Evolutionary conservation across 331 rosid genomes (phyloP), one percentile per base, ranked within the genome.

Genomic region (Quercus phellos): DNA sequence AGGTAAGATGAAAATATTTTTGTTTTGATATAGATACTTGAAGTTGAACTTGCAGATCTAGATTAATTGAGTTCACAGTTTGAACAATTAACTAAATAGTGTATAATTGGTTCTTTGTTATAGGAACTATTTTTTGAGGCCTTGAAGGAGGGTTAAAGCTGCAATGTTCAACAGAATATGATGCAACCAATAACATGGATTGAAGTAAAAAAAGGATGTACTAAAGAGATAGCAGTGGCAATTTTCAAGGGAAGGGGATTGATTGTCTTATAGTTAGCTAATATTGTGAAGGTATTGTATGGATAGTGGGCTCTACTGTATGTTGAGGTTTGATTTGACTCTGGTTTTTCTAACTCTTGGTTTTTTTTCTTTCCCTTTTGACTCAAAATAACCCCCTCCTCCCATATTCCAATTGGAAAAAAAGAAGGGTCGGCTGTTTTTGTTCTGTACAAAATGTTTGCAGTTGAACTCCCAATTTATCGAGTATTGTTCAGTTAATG

Each of bases 111-210:
- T 78, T 79, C 51, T 12, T 74, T 76, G 43, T 59, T 50, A 68
- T 87, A 89, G 97, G 89, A 86, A 27, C 21, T 86, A 68, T 38
- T 68, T 26, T 83, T 64, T 80, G 92, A 78, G 83, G 88, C 30
- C 80, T 58, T 80, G 91, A 78, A 84, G 88, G 86, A 73, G 86
- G 87, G 72, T 77, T 79, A 42, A 42, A 75, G 81, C 78, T 84
- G 81, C 87, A 74, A 81, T 77, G 76, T 79, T n/a, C 78, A 80
- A 61, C 76, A 46, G 66, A 59, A 11, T 21, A 58, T 3, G 53
- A 46, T 10, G 53, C 53, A 13, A 46, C 53, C 53, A 70, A 70
- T n/a, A 11, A 3, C 18, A 38, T 42, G 6, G 66, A n/a, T 21
- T n/a, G 19, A 53, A 43, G 76, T 29, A 50, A 61, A 78, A 55